phyloP scores from a whole-genome alignment of 2,329 filamentous ascomycete species.

The Cladophialophora immunda region DNA sequence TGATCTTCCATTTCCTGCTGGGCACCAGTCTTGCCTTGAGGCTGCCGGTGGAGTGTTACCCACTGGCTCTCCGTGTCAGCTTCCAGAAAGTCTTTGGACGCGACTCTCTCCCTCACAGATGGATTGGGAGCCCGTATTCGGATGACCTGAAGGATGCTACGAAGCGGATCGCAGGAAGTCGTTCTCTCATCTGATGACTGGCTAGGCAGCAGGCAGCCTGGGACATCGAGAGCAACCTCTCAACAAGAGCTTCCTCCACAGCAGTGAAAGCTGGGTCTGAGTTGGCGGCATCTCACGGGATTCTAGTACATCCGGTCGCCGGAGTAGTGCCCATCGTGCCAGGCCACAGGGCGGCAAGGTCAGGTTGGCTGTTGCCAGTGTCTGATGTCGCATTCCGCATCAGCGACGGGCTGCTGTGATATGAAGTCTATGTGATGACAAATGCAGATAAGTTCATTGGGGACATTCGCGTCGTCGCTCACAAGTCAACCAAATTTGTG shows the following conservation, averaged over 20 bases:
- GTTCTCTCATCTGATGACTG: not conserved
- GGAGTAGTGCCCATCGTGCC: constrained; percentile 1
- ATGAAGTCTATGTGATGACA: constrained; percentile 19
- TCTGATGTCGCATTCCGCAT: constrained; percentile 4
- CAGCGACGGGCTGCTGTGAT: not conserved
- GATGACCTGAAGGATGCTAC: constrained; percentile 8
- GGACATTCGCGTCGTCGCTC: not conserved
- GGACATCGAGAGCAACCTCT: not conserved
- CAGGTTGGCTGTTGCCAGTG: not conserved
- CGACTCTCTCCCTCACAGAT: not conserved
- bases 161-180: constrained; percentile 3
- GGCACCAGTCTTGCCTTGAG: not conserved
- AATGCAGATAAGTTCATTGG: not conserved
- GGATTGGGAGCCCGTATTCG: constrained; percentile 12
- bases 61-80: constrained; percentile 10
- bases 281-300: not conserved
- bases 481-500: constrained; percentile 5
- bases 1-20: not conserved
- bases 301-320: constrained; percentile 5
- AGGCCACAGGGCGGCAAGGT: constrained; percentile 1
- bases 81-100: constrained; percentile 9
- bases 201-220: not conserved
- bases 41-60: constrained; percentile 1
- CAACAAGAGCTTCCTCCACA: not conserved
- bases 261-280: not conserved